A percentile compares a stretch with the other conserved stretches of the same genome.
Evolutionary conservation across 202 grass and related monocot species (phyloP).

Genomic region (Elaeis oleifera): DNA sequence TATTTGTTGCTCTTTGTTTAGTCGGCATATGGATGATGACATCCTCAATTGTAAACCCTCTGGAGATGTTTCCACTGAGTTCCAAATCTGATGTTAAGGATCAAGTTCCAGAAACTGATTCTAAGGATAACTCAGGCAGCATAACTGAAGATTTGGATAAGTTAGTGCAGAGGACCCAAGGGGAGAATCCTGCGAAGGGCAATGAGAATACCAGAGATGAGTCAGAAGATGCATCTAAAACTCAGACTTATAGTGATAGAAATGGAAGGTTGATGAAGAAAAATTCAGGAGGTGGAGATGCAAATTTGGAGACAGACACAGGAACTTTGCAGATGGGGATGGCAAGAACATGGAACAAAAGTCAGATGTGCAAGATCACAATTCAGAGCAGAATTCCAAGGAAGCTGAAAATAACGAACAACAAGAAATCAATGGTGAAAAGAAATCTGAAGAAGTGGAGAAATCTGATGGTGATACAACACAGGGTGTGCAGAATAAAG

Average conservation of each 20-base stretch:
- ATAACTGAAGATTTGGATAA: constrained; percentile 21
- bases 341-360: neutral
- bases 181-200: neutral
- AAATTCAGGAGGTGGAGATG: constrained; percentile 9
- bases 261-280: constrained; percentile 15
- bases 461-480: neutral
- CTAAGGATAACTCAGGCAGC: constrained; percentile 8
- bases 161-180: neutral
- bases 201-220: constrained; percentile 1
- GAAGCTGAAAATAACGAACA: neutral
- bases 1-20: constrained; percentile 65
- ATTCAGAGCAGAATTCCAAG: constrained; percentile 10
- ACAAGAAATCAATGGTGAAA: neutral
- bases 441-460: constrained; percentile 7
- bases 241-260: constrained; percentile 11
- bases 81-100: constrained; percentile 17
- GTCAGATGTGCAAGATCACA: constrained; percentile 8
- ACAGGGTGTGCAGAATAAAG: neutral
- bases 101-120: constrained; percentile 4
- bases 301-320: neutral
- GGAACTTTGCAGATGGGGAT: neutral
- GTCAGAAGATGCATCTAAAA: neutral
- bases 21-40: constrained; percentile 63
- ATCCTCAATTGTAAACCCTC: constrained; percentile 50
- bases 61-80: constrained; percentile 30